Base-by-base conservation (phyloP, 495 filamentous ascomycete species). In the Xylaria curta region DNA sequence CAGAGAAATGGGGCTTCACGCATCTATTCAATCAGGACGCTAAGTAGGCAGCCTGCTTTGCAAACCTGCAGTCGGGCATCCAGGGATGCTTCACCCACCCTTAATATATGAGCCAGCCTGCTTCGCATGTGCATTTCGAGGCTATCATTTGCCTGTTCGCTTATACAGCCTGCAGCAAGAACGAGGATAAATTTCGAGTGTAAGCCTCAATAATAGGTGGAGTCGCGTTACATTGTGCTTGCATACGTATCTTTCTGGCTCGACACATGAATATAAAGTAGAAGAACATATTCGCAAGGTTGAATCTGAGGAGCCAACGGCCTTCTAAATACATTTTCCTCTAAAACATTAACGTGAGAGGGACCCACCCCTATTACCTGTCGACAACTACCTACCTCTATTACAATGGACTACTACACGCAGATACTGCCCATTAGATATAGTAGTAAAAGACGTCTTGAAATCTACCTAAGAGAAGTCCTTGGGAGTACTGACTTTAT, bases 71-170 rank as follows among this genome's bases (percentile, higher is more conserved):
- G 7, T 19, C 31, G 17, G 56, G 15, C 17, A 60, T 31, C 17
- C 3, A 6, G 7, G 15, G 56, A 60, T 60, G 56, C 21, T 49
- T 60, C 31, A 36, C 56, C 3, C 17, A 19, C 7, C 21, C 31
- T 19, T 17, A 15, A 60, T 19, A 15, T 60, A 3, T 38, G 56
- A 15, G 28, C 56, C 31, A 62, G 59, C 59, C 59, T 62, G 36
- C 36, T 24, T 62, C 36, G 13, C 12, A 33, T 62, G 7, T 62
- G 36, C 36, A 42, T 40, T 62, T 42, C 15, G 59, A 44, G 59
- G 59, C n/a, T 62, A 62, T 62, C 59, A n/a, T 62, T n/a, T 42
- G 36, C 59, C 36, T 62, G 36, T 62, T 36, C 42, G 59, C 5
- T 21, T 21, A 21, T n/a, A 42, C 28, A 62, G 59, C 59, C 59